phyloP scores from a whole-genome alignment of 2,329 filamentous ascomycete genomes.

The Lachnum nothofagi region DNA sequence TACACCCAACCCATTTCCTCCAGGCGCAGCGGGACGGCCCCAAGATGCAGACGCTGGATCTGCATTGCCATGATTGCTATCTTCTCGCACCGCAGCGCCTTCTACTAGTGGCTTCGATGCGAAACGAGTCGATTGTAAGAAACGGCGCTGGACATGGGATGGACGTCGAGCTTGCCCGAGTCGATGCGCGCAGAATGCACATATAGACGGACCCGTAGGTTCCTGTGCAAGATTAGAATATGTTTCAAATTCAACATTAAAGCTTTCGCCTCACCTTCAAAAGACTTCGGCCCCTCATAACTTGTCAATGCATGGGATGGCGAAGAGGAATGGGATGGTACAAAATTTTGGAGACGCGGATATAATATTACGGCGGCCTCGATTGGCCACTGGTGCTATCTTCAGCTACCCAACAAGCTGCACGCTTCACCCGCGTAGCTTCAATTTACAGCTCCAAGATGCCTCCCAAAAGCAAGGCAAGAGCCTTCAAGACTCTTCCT shows the following conservation, averaged over 20 bases:
- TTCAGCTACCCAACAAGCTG: background rate
- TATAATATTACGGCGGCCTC: slow-evolving; percentile 15
- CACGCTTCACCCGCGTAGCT: background rate
- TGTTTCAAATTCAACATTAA: background rate
- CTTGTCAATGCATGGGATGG: slow-evolving; percentile 17
- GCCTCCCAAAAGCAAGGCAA: slow-evolving; percentile 31
- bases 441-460: slow-evolving; percentile 18
- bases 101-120: slow-evolving; percentile 23
- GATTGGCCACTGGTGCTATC: background rate
- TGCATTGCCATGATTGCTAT: background rate
- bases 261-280: slow-evolving; percentile 20
- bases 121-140: slow-evolving; percentile 30
- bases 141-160: slow-evolving; percentile 31
- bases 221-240: slow-evolving; percentile 23
- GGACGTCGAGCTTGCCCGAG: slow-evolving; percentile 27
- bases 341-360: slow-evolving; percentile 8
- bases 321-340: slow-evolving; percentile 6
- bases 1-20: background rate
- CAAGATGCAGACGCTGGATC: slow-evolving; percentile 2
- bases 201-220: slow-evolving; percentile 26
- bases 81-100: slow-evolving; percentile 15
- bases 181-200: slow-evolving; percentile 33
- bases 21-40: slow-evolving; percentile 13
- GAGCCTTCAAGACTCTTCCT: slow-evolving; percentile 20
- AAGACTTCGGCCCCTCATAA: slow-evolving; percentile 31